Evolutionary conservation across 257 asterid species (phyloP).

Genomic region (Salvia rosmarinus): DNA sequence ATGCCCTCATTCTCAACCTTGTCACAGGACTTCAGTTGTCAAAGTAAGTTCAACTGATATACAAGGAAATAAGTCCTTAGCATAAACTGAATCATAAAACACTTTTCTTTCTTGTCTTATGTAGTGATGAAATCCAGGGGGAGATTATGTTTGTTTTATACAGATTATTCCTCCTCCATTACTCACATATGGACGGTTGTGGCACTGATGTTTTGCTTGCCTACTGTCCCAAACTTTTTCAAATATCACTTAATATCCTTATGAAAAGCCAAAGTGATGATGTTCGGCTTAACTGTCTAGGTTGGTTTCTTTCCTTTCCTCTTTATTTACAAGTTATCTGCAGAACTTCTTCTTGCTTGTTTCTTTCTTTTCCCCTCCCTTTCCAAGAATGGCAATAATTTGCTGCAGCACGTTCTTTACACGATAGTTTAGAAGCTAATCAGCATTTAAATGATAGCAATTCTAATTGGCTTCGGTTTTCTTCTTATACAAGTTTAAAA

Average conservation of each 20-base stretch:
- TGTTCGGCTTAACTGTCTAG: conserved; percentile 84
- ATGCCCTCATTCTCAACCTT: conserved; percentile 74
- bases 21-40: conserved; percentile 85
- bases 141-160: conserved; percentile 84
- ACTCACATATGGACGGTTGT: conserved; percentile 49
- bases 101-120: conserved; percentile 35
- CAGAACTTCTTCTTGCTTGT: neutral
- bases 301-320: conserved; percentile 44
- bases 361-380: conserved; percentile 4
- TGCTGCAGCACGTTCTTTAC: neutral
- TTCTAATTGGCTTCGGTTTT: conserved; percentile 9
- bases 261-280: conserved; percentile 87
- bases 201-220: conserved; percentile 50
- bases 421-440: conserved; percentile 24
- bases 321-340: conserved; percentile 23
- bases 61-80: conserved; percentile 17
- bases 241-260: conserved; percentile 71
- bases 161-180: conserved; percentile 60
- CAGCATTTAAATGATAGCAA: neutral
- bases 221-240: conserved; percentile 66
- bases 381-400: conserved; percentile 7
- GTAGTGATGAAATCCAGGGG: conserved; percentile 89
- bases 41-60: conserved; percentile 55
- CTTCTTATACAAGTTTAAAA: conserved; percentile 21
- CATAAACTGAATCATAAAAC: conserved; percentile 15